Conservation (phyloP, 1,284 basidiomycete genomes). For the Clitocybe nebularis region DNA sequence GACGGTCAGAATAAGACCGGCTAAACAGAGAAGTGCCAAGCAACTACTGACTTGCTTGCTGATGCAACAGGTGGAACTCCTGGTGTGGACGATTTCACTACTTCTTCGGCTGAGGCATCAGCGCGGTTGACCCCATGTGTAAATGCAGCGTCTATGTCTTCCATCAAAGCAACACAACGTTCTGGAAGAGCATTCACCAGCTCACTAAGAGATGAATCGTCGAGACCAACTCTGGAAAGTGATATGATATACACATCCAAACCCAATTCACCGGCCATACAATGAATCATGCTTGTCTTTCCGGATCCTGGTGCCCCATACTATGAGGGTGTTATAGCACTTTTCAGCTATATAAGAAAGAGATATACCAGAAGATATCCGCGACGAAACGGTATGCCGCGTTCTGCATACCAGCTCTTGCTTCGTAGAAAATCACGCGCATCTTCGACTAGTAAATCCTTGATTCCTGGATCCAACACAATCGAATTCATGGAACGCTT, state of each 20-base stretch:
- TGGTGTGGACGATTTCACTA: not conserved
- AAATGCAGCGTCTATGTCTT: slow-evolving; percentile 68
- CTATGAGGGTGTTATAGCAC: not conserved
- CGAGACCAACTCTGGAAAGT: slow-evolving; percentile 52
- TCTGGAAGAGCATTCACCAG: slow-evolving; percentile 55
- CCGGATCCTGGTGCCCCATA: slow-evolving; percentile 41
- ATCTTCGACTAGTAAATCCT: slow-evolving; percentile 53
- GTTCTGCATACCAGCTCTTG: slow-evolving; percentile 55
- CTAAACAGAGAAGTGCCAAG: not conserved
- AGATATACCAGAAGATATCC: slow-evolving; percentile 52
- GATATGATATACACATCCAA: slow-evolving; percentile 67
- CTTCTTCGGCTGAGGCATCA: not conserved
- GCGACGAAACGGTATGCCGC: slow-evolving; percentile 62
- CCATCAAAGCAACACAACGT: slow-evolving; percentile 62
- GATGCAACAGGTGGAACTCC: not conserved
- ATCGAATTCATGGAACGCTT: slow-evolving; percentile 55
- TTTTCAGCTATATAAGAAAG: not conserved
- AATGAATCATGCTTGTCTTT: slow-evolving; percentile 64
- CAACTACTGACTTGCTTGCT: slow-evolving; percentile 2
- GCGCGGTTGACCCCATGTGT: slow-evolving; percentile 41
- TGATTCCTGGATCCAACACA: slow-evolving; percentile 52
- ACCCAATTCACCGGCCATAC: slow-evolving; percentile 64
- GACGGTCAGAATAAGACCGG: not conserved
- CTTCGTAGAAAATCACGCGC: slow-evolving; percentile 54
- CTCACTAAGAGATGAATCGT: slow-evolving; percentile 51